Evolutionary conservation across 2,329 filamentous ascomycete species (phyloP).

Genomic region (Calonectria ilicicola): DNA sequence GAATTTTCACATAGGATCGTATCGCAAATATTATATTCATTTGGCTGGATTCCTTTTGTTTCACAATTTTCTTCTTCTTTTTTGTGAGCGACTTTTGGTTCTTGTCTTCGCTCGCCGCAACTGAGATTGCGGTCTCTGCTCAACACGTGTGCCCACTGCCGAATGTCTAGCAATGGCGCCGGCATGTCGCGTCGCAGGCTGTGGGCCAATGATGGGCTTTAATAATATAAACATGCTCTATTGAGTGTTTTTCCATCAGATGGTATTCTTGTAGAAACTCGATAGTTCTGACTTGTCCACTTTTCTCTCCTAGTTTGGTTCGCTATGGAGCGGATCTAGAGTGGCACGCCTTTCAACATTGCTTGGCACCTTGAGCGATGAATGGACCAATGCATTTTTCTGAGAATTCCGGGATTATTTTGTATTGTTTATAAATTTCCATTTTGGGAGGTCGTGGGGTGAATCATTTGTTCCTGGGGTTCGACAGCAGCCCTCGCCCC

Average conservation of each 20-base stretch:
- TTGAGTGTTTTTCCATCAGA: background rate
- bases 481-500: background rate
- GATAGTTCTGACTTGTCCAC: too few relatives aligned
- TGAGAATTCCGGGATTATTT: background rate
- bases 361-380: background rate
- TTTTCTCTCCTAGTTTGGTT: background rate
- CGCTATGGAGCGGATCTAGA: background rate
- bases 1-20: background rate
- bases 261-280: background rate
- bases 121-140: background rate
- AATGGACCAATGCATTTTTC: background rate
- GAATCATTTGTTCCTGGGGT: background rate
- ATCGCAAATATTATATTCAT: background rate
- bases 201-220: background rate
- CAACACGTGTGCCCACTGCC: background rate
- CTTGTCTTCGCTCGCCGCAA: background rate
- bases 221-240: background rate
- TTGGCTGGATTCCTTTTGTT: background rate
- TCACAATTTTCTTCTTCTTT: too few relatives aligned
- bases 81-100: background rate
- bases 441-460: background rate
- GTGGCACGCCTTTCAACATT: background rate
- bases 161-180: background rate
- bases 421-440: background rate
- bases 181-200: background rate